phyloP scores from a whole-genome alignment of 164 flowering plant species.

The Liriodendron chinense region DNA sequence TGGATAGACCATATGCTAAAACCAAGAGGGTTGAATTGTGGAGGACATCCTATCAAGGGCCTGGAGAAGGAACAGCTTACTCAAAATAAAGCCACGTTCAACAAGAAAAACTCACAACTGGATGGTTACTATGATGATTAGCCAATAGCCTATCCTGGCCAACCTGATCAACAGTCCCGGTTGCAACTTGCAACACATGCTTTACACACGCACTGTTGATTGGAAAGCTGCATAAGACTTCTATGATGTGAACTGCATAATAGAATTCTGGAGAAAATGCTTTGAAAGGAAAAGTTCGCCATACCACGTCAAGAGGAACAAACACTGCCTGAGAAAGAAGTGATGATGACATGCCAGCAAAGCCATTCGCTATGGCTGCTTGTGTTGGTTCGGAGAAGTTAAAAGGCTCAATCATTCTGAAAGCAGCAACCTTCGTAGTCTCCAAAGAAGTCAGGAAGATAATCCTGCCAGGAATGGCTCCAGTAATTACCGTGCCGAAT shows the following conservation, averaged over 20 bases:
- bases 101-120: too few relatives aligned
- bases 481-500: constrained; percentile 92
- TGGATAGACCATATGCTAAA: background rate
- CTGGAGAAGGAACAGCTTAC: background rate
- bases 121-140: too few relatives aligned
- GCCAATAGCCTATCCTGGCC: too few relatives aligned
- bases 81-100: background rate
- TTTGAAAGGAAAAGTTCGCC: constrained; percentile 6
- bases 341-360: constrained; percentile 91
- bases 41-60: background rate
- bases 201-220: too few relatives aligned
- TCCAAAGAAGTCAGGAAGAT: constrained; percentile 88
- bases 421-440: constrained; percentile 81
- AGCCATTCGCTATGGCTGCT: constrained; percentile 92
- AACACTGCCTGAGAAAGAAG: constrained; percentile 78
- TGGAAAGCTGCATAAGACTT: too few relatives aligned
- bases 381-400: constrained; percentile 74
- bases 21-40: background rate
- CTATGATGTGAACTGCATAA: too few relatives aligned
- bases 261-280: too few relatives aligned
- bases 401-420: constrained; percentile 65
- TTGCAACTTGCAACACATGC: too few relatives aligned
- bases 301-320: constrained; percentile 98
- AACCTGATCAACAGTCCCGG: too few relatives aligned
- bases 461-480: constrained; percentile 91